A percentile compares a stretch with the other conserved stretches of the same genome.
phyloP scores from a whole-genome alignment of 2,329 filamentous ascomycete species.

The Fusarium globosum region DNA sequence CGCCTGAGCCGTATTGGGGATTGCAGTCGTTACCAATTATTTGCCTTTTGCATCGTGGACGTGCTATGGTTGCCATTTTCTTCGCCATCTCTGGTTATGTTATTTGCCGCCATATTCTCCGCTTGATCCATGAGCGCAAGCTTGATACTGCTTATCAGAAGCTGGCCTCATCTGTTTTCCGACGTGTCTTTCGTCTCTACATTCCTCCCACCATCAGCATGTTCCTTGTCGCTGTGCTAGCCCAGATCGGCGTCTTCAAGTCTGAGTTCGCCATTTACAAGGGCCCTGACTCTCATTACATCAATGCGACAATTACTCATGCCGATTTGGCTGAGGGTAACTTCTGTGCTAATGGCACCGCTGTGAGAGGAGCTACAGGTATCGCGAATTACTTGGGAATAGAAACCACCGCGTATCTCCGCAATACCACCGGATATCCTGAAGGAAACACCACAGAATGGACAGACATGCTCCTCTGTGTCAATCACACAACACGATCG shows the following conservation, averaged over 20 bases:
- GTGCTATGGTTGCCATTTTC: slow-evolving; percentile 57
- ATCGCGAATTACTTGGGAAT: slow-evolving; percentile 47
- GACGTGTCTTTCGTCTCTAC: slow-evolving; percentile 54
- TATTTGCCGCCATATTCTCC: slow-evolving; percentile 52
- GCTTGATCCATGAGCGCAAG: slow-evolving; percentile 51
- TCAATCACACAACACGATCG: slow-evolving; percentile 47
- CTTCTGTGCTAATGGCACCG: slow-evolving; percentile 46
- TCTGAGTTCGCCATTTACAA: slow-evolving; percentile 51
- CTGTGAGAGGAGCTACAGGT: slow-evolving; percentile 43
- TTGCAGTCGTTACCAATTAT: slow-evolving; percentile 53
- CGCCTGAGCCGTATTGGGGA: slow-evolving; percentile 49
- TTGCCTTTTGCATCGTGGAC: slow-evolving; percentile 54
- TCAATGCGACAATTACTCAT: slow-evolving; percentile 52
- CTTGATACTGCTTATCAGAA: slow-evolving; percentile 51
- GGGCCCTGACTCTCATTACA: slow-evolving; percentile 53
- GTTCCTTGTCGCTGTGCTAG: slow-evolving; percentile 53
- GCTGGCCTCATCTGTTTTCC: slow-evolving; percentile 52
- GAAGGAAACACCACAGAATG: slow-evolving; percentile 41
- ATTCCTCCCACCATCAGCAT: slow-evolving; percentile 55
- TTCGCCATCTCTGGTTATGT: slow-evolving; percentile 59
- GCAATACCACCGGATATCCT: slow-evolving; percentile 40
- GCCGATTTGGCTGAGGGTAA: slow-evolving; percentile 29
- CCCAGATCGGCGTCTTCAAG: slow-evolving; percentile 52
- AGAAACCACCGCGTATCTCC: slow-evolving; percentile 44
- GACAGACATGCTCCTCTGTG: slow-evolving; percentile 47